Conservation (phyloP, 768 basidiomycete genomes). For the Kwoniella sp. region DNA sequence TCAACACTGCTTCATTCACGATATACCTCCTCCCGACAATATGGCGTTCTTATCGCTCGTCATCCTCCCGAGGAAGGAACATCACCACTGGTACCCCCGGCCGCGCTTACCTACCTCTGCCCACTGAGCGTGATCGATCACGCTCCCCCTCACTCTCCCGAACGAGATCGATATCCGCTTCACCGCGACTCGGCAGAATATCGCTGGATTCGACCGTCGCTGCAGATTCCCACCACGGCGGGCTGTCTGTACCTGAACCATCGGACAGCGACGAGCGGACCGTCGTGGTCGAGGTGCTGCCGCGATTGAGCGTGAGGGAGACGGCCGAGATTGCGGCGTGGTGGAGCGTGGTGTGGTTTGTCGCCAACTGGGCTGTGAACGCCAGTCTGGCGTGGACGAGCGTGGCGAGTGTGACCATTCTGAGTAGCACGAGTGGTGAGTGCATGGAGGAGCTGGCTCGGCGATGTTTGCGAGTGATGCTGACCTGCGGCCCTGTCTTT, state of each 20-base stretch:
- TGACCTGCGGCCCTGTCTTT: not conserved
- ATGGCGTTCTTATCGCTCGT: conserved; percentile 49
- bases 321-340: conserved; percentile 71
- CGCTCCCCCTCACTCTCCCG: not conserved
- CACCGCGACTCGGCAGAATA: conserved; percentile 1
- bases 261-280: not conserved
- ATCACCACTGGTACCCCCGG: conserved; percentile 2
- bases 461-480: conserved; percentile 61
- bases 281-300: conserved; percentile 12
- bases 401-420: conserved; percentile 87
- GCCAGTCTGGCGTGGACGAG: conserved; percentile 78
- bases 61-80: not conserved
- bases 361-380: conserved; percentile 88
- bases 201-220: not conserved
- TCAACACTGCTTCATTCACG: conserved; percentile 84
- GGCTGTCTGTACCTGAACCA: too few relatives aligned
- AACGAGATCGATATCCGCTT: conserved; percentile 4
- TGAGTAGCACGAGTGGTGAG: conserved; percentile 84
- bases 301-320: conserved; percentile 61
- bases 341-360: conserved; percentile 86
- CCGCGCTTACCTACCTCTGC: conserved; percentile 7
- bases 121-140: not conserved
- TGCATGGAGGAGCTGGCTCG: conserved; percentile 61
- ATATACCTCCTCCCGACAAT: conserved; percentile 69
- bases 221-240: too few relatives aligned